Evolutionary conservation across 208 protist genomes (phyloP).

Genomic region (Crithidia acanthocephali): DNA sequence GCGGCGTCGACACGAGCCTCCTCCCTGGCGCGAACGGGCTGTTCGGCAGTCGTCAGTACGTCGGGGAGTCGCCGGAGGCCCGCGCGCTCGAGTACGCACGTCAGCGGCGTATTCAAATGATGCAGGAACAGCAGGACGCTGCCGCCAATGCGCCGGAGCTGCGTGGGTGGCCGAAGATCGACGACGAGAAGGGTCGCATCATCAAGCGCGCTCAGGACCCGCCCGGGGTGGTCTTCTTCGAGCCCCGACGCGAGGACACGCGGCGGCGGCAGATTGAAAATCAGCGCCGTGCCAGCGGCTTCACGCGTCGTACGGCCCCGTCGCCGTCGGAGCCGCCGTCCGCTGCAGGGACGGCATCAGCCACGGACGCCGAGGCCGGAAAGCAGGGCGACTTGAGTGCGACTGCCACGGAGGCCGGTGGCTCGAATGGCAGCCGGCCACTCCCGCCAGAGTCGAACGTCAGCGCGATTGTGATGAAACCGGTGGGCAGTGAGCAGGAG

Average conservation of each 20-base stretch:
- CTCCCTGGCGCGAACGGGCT: background rate
- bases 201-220: constrained; percentile 68
- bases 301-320: constrained; percentile 7
- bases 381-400: background rate
- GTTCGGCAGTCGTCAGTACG: constrained; percentile 33
- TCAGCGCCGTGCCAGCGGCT: constrained; percentile 25
- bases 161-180: constrained; percentile 67
- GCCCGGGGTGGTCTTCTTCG: constrained; percentile 68
- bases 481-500: constrained; percentile 38
- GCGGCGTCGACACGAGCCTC: background rate
- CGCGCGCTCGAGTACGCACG: constrained; percentile 70
- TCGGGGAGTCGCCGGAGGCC: constrained; percentile 44
- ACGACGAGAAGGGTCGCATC: constrained; percentile 65
- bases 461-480: constrained; percentile 28
- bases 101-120: constrained; percentile 57
- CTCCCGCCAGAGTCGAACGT: constrained; percentile 42
- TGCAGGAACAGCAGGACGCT: constrained; percentile 38
- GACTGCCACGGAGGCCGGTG: background rate
- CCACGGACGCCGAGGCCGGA: background rate
- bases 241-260: constrained; percentile 53
- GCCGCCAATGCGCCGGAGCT: constrained; percentile 30
- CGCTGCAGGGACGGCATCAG: no score
- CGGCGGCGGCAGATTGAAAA: constrained; percentile 54
- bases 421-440: background rate
- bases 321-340: background rate